A percentile compares a stretch with the other conserved stretches of the same genome.
phyloP scores from a whole-genome alignment of 2,329 filamentous ascomycete genomes.

The Alternaria rosae region DNA sequence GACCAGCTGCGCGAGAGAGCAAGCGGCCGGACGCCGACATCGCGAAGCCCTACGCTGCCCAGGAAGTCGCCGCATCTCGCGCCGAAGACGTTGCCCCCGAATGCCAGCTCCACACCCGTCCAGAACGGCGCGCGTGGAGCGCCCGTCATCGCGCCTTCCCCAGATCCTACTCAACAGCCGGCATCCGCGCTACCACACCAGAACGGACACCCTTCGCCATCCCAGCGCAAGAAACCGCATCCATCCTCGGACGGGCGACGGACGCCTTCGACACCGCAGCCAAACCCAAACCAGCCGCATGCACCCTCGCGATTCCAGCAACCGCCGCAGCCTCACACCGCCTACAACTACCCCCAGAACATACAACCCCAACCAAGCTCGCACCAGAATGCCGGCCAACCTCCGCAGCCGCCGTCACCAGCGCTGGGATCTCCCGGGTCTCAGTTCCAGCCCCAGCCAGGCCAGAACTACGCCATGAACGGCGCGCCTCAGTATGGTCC shows the following conservation, averaged over 20 bases:
- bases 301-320: slow-evolving; percentile 30
- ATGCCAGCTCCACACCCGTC: slow-evolving; percentile 10
- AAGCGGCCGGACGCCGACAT: slow-evolving; percentile 28
- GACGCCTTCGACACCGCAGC: slow-evolving; percentile 28
- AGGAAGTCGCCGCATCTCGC: slow-evolving; percentile 36
- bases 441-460: slow-evolving; percentile 37
- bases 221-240: slow-evolving; percentile 39
- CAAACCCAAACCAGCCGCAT: slow-evolving; percentile 24
- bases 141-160: slow-evolving; percentile 14
- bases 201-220: slow-evolving; percentile 30
- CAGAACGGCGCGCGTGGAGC: slow-evolving; percentile 19
- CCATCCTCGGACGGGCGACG: slow-evolving; percentile 20
- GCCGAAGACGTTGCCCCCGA: slow-evolving; percentile 25
- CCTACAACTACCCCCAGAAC: slow-evolving; percentile 43
- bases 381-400: slow-evolving; percentile 17
- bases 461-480: slow-evolving; percentile 33
- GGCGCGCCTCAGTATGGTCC: slow-evolving; percentile 38
- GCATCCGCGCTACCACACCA: slow-evolving; percentile 5
- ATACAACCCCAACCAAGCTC: slow-evolving; percentile 36
- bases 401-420: slow-evolving; percentile 34
- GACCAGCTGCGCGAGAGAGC: slow-evolving; percentile 46
- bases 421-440: slow-evolving; percentile 47
- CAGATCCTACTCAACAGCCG: slow-evolving; percentile 10
- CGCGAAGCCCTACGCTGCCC: slow-evolving; percentile 34
- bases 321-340: slow-evolving; percentile 27